Conservation (phyloP, 768 basidiomycete genomes). For the Lepiota subincarnata region DNA sequence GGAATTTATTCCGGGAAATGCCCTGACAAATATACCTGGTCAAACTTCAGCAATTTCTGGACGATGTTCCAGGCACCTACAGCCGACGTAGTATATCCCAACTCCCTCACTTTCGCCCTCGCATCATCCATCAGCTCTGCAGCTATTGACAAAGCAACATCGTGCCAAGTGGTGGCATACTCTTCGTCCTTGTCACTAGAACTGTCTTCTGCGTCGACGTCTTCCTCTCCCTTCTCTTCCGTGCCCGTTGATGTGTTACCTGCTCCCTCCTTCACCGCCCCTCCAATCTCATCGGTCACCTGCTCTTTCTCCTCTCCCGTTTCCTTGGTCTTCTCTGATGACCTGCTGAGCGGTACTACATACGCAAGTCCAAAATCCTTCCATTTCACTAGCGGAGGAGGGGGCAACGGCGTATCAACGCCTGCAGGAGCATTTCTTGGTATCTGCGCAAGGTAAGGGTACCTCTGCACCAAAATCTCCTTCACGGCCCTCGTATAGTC, state of each 20-base stretch:
- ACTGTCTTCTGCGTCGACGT: not conserved
- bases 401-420: slow-evolving; percentile 72
- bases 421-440: slow-evolving; percentile 68
- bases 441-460: slow-evolving; percentile 69
- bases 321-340: slow-evolving; percentile 4
- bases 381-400: slow-evolving; percentile 66
- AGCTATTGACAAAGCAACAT: slow-evolving; percentile 84
- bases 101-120: slow-evolving; percentile 59
- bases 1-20: slow-evolving; percentile 88
- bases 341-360: slow-evolving; percentile 52
- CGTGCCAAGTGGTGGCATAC: slow-evolving; percentile 71
- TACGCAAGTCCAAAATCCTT: slow-evolving; percentile 40
- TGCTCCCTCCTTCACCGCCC: not conserved
- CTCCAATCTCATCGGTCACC: not conserved
- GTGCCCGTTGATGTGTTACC: not conserved
- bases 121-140: slow-evolving; percentile 82
- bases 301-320: not conserved
- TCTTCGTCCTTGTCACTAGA: slow-evolving; percentile 24
- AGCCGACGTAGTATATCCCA: slow-evolving; percentile 94
- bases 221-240: not conserved
- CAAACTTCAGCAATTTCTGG: not conserved
- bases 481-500: slow-evolving; percentile 86
- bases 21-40: slow-evolving; percentile 45
- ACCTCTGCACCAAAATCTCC: slow-evolving; percentile 64
- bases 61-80: slow-evolving; percentile 38